Evolutionary conservation across 352 stramenopile species (phyloP).

Genomic region (Globisporangium apiculatum): DNA sequence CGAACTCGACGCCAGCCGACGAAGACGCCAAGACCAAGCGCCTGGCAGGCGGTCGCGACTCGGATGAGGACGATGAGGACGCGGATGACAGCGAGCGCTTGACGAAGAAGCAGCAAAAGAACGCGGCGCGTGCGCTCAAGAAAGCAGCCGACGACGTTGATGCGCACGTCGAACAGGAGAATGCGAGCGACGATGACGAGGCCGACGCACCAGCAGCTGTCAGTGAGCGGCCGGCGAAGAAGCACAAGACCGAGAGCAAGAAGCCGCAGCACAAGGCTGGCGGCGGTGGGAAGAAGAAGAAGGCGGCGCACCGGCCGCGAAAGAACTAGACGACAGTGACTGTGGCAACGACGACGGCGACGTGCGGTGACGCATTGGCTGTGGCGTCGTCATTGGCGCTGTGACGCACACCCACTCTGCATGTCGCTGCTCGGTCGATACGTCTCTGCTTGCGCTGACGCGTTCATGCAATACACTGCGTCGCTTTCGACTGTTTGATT

Average conservation of each 20-base stretch:
- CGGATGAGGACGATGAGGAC: conserved; percentile 55
- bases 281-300: conserved; percentile 32
- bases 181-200: conserved; percentile 35
- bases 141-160: conserved; percentile 68
- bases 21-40: conserved; percentile 72
- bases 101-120: conserved; percentile 81
- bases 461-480: no score
- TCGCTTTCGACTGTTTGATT: no score
- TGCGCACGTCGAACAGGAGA: conserved; percentile 51
- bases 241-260: conserved; percentile 39
- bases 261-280: background rate
- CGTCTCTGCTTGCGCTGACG: no score
- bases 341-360: background rate
- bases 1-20: conserved; percentile 85
- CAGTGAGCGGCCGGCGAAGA: conserved; percentile 29
- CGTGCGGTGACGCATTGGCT: no score
- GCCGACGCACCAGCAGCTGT: conserved; percentile 22
- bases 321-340: conserved; percentile 30
- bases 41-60: conserved; percentile 2
- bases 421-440: no score
- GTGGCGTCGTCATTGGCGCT: no score
- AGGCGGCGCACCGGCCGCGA: conserved; percentile 19
- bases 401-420: no score
- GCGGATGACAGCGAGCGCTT: conserved; percentile 61
- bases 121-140: conserved; percentile 66